A percentile compares a stretch with the other conserved stretches of the same genome.
Conservation (phyloP, 2,329 filamentous ascomycete genomes). For the Lasiodiplodia sp. region DNA sequence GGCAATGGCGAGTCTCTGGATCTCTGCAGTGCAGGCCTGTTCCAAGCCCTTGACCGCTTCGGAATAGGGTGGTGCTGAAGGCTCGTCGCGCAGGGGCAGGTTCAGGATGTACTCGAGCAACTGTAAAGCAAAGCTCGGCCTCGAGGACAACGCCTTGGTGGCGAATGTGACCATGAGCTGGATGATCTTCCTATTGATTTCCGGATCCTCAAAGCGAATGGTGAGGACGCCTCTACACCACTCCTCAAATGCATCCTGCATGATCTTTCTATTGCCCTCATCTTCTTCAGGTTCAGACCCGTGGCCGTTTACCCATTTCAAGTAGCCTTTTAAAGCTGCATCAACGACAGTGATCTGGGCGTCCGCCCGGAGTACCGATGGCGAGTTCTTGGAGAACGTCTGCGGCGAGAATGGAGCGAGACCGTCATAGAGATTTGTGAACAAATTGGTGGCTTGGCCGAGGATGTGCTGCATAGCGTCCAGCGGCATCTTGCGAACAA, state of each 20-base stretch:
- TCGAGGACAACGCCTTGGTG: constrained; percentile 78
- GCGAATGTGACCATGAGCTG: constrained; percentile 86
- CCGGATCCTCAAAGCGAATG: constrained; percentile 80
- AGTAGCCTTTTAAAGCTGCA: constrained; percentile 85
- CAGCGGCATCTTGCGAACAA: constrained; percentile 80
- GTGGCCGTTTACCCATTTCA: constrained; percentile 73
- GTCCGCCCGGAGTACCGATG: constrained; percentile 80
- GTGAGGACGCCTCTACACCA: constrained; percentile 78
- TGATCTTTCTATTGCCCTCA: constrained; percentile 61
- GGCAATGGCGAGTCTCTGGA: constrained; percentile 86
- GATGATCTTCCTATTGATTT: constrained; percentile 81
- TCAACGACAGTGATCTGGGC: constrained; percentile 90
- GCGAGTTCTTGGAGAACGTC: constrained; percentile 68
- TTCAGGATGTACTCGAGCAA: constrained; percentile 91
- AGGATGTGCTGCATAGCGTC: constrained; percentile 90
- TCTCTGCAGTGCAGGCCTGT: constrained; percentile 81
- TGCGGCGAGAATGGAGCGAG: constrained; percentile 68
- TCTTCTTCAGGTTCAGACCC: constrained; percentile 60
- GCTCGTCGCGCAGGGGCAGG: constrained; percentile 76
- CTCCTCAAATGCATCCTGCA: constrained; percentile 70
- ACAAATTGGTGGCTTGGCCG: constrained; percentile 74
- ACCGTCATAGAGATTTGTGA: constrained; percentile 78
- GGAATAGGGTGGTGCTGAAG: constrained; percentile 75
- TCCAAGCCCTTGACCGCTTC: constrained; percentile 92
- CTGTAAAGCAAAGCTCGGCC: constrained; percentile 82